Base-by-base conservation (phyloP, 2,329 filamentous ascomycete species). In the Penicillium rolfsii region DNA sequence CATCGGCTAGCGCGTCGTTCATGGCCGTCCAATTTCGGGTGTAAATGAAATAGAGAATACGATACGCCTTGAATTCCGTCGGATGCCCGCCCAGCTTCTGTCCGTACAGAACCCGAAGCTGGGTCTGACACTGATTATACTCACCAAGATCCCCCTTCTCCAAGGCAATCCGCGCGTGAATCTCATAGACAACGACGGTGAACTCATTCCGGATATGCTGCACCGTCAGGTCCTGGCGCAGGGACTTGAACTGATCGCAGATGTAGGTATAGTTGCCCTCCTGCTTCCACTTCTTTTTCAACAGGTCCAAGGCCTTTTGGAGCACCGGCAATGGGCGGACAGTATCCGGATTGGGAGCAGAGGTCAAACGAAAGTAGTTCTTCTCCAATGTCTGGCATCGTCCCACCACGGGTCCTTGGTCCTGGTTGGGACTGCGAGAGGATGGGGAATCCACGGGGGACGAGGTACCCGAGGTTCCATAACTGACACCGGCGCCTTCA, bases 41-140 rank as follows among this genome's bases (percentile, higher is more conserved):
- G 80, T 98, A 93, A 80, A 99, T 95, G 83, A 97, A 96, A 86
- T 99, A 99, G 76, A 99, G 85, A 81, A 99, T 97, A 86, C 95
- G 94, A 84, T 99, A 99, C 67, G 94, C 95, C 86, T 95, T 95
- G 82, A 99, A 99, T 80, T 99, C 95, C 81, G 91, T 89, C 74
- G 91, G 88, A 78, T 93, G 93, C 72, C 94, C 95, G 74, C 91
- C 91, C 76, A 97, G 82, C 69, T 91, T 90, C 81, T 91, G 87
- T 77, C 87, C 87, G 80, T 99, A 98, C 73, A 99, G 83, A 67
- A 90, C 92, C 79, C 92, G 91, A 75, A 99, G 84, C 82, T 99
- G 95, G 73, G 95, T 98, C 83, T 99, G 95, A 80, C 95, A 99
- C 85, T 99, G 95, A 83, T 99, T 99, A 95, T 99, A 99, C 95